Evolutionary conservation across 2,329 filamentous ascomycete species (phyloP).

Genomic region (Paecilomyces dactylethromorphus): DNA sequence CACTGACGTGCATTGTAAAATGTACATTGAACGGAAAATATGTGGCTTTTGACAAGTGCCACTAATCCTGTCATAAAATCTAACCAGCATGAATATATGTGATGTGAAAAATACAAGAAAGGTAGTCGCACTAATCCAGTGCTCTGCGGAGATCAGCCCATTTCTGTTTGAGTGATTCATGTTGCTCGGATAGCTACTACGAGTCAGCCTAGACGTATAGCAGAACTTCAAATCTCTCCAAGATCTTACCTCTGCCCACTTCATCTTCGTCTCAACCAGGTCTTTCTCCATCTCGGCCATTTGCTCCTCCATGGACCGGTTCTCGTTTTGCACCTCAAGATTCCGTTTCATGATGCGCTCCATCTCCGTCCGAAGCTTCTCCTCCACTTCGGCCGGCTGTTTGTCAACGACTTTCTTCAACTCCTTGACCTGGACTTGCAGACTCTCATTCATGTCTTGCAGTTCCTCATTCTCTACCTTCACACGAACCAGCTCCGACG

Average conservation of each 20-base stretch:
- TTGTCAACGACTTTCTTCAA: slow-evolving; percentile 80
- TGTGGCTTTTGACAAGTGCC: background rate
- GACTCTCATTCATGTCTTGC: slow-evolving; percentile 79
- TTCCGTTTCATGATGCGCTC: slow-evolving; percentile 90
- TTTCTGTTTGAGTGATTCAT: slow-evolving; percentile 68
- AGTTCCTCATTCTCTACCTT: slow-evolving; percentile 93
- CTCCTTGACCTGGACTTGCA: slow-evolving; percentile 79
- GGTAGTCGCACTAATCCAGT: slow-evolving; percentile 32
- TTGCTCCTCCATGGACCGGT: slow-evolving; percentile 79
- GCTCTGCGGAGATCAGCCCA: slow-evolving; percentile 65
- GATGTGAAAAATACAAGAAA: background rate
- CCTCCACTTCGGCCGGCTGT: slow-evolving; percentile 83
- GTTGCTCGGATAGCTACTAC: slow-evolving; percentile 57
- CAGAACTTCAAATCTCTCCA: background rate
- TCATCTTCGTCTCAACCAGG: slow-evolving; percentile 89
- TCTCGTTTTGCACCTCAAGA: slow-evolving; percentile 88
- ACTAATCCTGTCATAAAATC: background rate
- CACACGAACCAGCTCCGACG: slow-evolving; percentile 81
- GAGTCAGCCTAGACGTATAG: slow-evolving; percentile 7
- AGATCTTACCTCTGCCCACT: slow-evolving; percentile 76
- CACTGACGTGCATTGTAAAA: background rate
- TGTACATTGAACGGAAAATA: background rate
- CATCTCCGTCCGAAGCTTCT: slow-evolving; percentile 73
- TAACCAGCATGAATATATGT: background rate
- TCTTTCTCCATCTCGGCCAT: slow-evolving; percentile 87